A percentile compares a stretch with the other conserved stretches of the same genome.
Evolutionary conservation across 331 rosid species (phyloP).

Genomic region (Pyrus hybrid): DNA sequence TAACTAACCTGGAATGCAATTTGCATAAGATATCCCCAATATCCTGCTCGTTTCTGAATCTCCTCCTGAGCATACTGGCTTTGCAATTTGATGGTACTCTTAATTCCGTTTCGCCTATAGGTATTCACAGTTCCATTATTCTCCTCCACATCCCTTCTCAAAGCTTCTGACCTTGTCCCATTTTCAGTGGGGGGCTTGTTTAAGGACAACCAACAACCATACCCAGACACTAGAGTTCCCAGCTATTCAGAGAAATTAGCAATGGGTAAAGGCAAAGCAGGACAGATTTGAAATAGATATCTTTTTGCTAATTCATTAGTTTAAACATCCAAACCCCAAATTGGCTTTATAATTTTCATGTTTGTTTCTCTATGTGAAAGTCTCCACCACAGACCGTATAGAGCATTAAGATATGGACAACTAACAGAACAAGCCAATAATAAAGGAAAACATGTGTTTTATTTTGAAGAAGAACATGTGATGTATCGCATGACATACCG

Average conservation of each 20-base stretch:
- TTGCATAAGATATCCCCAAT: conserved; percentile 70
- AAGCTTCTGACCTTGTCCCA: conserved; percentile 19
- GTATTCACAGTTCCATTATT: background rate
- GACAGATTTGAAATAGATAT: conserved; percentile 1
- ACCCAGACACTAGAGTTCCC: conserved; percentile 57
- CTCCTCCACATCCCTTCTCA: conserved; percentile 36
- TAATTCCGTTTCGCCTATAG: conserved; percentile 13
- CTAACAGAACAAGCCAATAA: background rate
- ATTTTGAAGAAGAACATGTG: background rate
- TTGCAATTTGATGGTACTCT: conserved; percentile 29
- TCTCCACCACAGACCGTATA: background rate
- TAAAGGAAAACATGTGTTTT: background rate
- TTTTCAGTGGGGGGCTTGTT: conserved; percentile 20
- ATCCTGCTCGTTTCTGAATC: conserved; percentile 42
- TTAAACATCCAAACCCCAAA: background rate
- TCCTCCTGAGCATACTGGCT: conserved; percentile 35
- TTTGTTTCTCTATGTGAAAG: background rate
- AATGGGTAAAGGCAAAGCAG: conserved; percentile 4
- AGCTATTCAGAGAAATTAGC: conserved; percentile 28
- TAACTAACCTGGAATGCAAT: conserved; percentile 45
- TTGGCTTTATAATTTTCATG: background rate
- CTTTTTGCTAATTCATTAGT: background rate
- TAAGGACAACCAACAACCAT: conserved; percentile 51
- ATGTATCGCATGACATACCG: conserved; percentile 28
- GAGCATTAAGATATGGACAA: background rate